phyloP scores from a whole-genome alignment of 2,329 filamentous ascomycete species.

The Sporothrix euskadiensis region DNA sequence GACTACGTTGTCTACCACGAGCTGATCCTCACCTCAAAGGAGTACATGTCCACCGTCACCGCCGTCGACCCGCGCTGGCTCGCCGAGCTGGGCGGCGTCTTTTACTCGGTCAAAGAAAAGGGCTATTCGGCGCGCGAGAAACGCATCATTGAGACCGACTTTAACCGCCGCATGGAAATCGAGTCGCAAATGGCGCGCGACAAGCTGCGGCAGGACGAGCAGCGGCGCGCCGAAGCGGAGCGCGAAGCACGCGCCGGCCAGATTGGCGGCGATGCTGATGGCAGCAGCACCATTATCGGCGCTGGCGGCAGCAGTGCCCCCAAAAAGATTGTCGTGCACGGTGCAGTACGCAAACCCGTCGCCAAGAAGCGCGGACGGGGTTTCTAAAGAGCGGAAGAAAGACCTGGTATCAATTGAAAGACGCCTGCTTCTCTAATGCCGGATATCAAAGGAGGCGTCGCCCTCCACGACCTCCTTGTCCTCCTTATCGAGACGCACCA shows the following conservation, averaged over 20 bases:
- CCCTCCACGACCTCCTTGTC: slow-evolving; percentile 65
- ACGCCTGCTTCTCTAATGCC: slow-evolving; percentile 37
- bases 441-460: slow-evolving; percentile 66
- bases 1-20: slow-evolving; percentile 99
- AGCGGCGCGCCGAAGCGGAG: slow-evolving; percentile 53
- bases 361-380: slow-evolving; percentile 58
- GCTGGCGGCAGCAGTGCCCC: slow-evolving; percentile 36
- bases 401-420: not conserved
- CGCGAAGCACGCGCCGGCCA: slow-evolving; percentile 46
- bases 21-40: slow-evolving; percentile 91
- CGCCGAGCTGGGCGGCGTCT: slow-evolving; percentile 92
- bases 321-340: slow-evolving; percentile 63
- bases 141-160: slow-evolving; percentile 84
- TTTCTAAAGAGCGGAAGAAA: slow-evolving; percentile 40
- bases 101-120: slow-evolving; percentile 97
- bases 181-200: slow-evolving; percentile 90
- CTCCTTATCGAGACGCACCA: slow-evolving; percentile 71
- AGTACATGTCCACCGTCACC: slow-evolving; percentile 98
- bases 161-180: slow-evolving; percentile 90
- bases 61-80: slow-evolving; percentile 96
- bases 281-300: slow-evolving; percentile 42
- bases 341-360: slow-evolving; percentile 62
- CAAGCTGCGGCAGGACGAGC: slow-evolving; percentile 66
- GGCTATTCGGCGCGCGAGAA: slow-evolving; percentile 87
- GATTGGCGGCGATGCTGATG: slow-evolving; percentile 40